Percentiles rank a stretch among this genome's conserved stretches.
These are phyloP conservation scores for Collybia sordida DNA, from an alignment of 768 basidiomycete species.

Conservation along the genomic window DNA sequence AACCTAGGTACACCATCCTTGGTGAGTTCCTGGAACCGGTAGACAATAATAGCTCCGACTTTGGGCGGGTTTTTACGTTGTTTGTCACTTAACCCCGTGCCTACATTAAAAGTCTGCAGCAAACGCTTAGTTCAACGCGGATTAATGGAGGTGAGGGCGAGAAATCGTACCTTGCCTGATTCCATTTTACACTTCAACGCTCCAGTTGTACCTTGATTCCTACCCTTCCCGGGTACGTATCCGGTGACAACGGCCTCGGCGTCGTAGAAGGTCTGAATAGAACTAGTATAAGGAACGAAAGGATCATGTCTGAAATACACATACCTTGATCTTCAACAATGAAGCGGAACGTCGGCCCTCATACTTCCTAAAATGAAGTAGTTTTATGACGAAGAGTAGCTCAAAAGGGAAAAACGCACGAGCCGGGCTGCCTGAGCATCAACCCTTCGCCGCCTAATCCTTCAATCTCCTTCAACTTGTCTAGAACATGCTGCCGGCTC, in stretches of 20 bases:
- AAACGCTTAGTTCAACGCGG: not conserved
- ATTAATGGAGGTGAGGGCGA: not conserved
- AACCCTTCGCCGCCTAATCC: conserved; percentile 55
- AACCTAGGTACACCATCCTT: conserved; percentile 57
- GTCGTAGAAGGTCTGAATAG: conserved; percentile 51
- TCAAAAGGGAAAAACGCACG: conserved; percentile 32
- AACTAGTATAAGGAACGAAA: not conserved
- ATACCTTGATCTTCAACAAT: conserved; percentile 55
- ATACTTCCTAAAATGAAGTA: conserved; percentile 34
- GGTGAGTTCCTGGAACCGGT: conserved; percentile 62
- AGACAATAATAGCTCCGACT: conserved; percentile 53
- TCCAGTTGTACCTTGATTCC: conserved; percentile 46
- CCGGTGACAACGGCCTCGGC: conserved; percentile 61
- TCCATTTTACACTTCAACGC: conserved; percentile 58
- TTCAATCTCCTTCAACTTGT: conserved; percentile 55
- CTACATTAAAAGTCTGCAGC: conserved; percentile 52
- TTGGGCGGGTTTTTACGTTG: conserved; percentile 55
- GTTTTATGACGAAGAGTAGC: no score
- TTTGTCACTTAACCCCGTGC: conserved; percentile 54
- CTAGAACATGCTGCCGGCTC: conserved; percentile 49
- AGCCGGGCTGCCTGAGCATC: conserved; percentile 53
- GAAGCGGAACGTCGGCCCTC: conserved; percentile 48
- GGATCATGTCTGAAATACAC: not conserved
- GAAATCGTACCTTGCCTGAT: conserved; percentile 51
- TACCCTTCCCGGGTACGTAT: conserved; percentile 53